These are phyloP conservation scores for Pichia sp. DNA, from an alignment of 1,139 yeast genomes.

Conservation along the genomic window DNA sequence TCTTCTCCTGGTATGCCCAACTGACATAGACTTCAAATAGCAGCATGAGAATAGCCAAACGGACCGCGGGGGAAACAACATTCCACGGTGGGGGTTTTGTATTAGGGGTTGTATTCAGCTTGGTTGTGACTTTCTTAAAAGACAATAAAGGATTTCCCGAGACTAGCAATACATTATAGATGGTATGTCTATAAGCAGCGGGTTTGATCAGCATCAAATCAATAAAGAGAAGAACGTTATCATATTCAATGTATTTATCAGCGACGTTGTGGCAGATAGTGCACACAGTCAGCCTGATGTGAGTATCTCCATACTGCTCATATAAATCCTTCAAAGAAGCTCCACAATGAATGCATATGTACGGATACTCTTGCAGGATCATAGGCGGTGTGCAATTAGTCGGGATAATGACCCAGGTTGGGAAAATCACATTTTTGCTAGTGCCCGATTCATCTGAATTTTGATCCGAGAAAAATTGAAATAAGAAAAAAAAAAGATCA, in stretches of 20 bases:
- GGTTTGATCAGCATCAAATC: conserved; percentile 79
- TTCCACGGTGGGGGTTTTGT: not conserved
- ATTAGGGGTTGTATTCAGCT: not conserved
- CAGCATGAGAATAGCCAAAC: conserved; percentile 56
- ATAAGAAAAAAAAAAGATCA: too few relatives aligned
- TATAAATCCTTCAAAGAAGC: conserved; percentile 56
- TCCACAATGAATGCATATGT: conserved; percentile 79
- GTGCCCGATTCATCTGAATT: too few relatives aligned
- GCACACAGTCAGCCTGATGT: conserved; percentile 77
- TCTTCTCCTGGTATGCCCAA: conserved; percentile 87
- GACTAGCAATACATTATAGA: conserved; percentile 42
- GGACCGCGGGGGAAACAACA: conserved; percentile 12
- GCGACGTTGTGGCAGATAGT: conserved; percentile 63
- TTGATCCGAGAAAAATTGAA: too few relatives aligned
- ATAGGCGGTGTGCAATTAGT: too few relatives aligned
- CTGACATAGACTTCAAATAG: conserved; percentile 86
- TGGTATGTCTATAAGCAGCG: conserved; percentile 84
- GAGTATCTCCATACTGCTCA: conserved; percentile 66
- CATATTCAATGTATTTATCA: conserved; percentile 89
- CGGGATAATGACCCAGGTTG: too few relatives aligned
- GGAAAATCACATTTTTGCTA: too few relatives aligned
- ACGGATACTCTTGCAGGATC: not conserved
- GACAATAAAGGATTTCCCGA: not conserved
- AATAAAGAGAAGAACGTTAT: conserved; percentile 71
- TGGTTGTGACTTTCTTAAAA: not conserved